Conservation (phyloP, 441 rosid species). For the Lepidium campestre region DNA sequence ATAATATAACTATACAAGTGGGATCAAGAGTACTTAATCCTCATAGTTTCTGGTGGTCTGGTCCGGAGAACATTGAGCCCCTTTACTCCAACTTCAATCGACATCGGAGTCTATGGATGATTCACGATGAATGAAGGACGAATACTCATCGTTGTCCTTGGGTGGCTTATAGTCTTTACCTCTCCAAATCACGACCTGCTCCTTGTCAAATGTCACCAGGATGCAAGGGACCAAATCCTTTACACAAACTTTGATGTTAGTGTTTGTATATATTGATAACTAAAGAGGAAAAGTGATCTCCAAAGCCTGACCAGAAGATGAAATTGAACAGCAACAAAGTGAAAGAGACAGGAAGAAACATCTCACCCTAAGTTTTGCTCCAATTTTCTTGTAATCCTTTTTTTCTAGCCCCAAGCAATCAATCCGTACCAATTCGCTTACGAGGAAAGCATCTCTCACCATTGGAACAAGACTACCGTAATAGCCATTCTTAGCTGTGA, state of each 20-base stretch:
- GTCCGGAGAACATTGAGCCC: background rate
- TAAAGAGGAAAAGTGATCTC: background rate
- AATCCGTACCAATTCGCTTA: conserved; percentile 62
- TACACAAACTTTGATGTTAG: conserved; percentile 13
- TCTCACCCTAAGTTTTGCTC: conserved; percentile 79
- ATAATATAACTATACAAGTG: background rate
- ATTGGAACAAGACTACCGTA: conserved; percentile 79
- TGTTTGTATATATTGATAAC: background rate
- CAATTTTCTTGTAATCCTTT: conserved; percentile 89
- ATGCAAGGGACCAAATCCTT: conserved; percentile 83
- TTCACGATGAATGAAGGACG: conserved; percentile 28
- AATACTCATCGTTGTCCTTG: conserved; percentile 28
- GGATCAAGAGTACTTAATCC: background rate
- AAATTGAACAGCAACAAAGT: background rate
- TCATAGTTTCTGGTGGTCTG: background rate
- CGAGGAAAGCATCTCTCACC: conserved; percentile 87
- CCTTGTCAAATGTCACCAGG: conserved; percentile 82
- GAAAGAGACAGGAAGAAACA: background rate
- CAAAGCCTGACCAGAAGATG: background rate
- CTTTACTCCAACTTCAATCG: background rate
- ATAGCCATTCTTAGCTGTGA: conserved; percentile 87
- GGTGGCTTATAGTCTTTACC: conserved; percentile 60
- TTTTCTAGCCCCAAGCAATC: conserved; percentile 81
- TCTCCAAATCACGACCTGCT: conserved; percentile 84
- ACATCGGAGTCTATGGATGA: conserved; percentile 26